phyloP scores from a whole-genome alignment of 2,329 filamentous ascomycete genomes.

The Chaetomium strumarium region DNA sequence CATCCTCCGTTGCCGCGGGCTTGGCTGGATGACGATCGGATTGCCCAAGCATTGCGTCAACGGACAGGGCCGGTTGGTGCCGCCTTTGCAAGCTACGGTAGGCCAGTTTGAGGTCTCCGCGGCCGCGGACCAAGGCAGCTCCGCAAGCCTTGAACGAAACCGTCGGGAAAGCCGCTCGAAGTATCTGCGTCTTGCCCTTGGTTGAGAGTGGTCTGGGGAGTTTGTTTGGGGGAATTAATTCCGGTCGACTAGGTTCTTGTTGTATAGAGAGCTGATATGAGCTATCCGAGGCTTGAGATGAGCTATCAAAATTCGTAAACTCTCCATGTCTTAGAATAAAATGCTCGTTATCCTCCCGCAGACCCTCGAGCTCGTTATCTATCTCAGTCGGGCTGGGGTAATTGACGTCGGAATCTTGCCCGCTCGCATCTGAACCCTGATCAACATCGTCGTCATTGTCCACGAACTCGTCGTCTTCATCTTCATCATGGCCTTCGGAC shows the following conservation, averaged over 20 bases:
- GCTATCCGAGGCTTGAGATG: background rate
- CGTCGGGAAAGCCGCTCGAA: constrained; percentile 40
- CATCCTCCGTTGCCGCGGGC: constrained; percentile 17
- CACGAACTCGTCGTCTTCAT: constrained; percentile 18
- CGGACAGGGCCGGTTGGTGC: background rate
- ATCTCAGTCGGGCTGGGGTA: constrained; percentile 19
- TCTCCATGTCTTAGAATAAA: too few relatives aligned
- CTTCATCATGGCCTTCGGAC: constrained; percentile 8
- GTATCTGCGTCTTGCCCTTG: constrained; percentile 30
- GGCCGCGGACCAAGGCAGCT: constrained; percentile 30
- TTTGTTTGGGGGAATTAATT: too few relatives aligned
- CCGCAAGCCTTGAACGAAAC: constrained; percentile 32
- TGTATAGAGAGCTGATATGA: background rate
- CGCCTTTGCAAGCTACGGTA: constrained; percentile 27
- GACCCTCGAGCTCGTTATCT: constrained; percentile 21
- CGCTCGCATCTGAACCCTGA: constrained; percentile 1
- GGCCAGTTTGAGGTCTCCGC: constrained; percentile 33
- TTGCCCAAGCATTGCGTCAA: constrained; percentile 2
- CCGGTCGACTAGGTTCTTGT: too few relatives aligned
- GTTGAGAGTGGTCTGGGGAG: too few relatives aligned
- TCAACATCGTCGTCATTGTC: constrained; percentile 18
- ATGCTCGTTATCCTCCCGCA: constrained; percentile 17
- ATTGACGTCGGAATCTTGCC: constrained; percentile 19
- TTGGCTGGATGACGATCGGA: constrained; percentile 4
- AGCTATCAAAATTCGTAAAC: too few relatives aligned